Percentiles rank a stretch among this genome's conserved stretches.
Conservation (phyloP, 768 basidiomycete species). For the Crassisporium funariophilum region DNA sequence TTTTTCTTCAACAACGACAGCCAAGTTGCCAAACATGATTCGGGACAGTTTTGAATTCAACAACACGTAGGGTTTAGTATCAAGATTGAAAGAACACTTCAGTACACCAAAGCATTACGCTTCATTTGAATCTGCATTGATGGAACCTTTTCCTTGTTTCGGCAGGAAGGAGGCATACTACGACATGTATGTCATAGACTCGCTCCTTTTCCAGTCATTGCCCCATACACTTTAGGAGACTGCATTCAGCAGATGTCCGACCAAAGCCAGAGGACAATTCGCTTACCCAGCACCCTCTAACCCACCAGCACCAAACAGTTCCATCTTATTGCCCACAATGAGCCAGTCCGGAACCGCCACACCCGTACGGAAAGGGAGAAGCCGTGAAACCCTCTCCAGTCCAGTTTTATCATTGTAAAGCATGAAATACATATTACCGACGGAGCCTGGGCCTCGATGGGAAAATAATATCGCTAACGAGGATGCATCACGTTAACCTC, state of each 20-base stretch:
- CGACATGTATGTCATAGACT: no score
- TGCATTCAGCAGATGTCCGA: background rate
- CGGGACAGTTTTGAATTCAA: no score
- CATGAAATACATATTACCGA: slow-evolving; percentile 51
- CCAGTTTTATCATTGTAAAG: slow-evolving; percentile 56
- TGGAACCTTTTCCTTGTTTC: no score
- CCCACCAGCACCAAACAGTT: slow-evolving; percentile 69
- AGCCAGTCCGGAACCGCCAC: slow-evolving; percentile 79
- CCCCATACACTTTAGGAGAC: slow-evolving; percentile 31
- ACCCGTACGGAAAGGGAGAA: slow-evolving; percentile 89
- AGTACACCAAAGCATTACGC: no score
- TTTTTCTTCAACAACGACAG: no score
- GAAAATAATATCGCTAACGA: slow-evolving; percentile 57
- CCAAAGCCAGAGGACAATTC: background rate
- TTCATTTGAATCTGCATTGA: no score
- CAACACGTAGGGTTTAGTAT: no score
- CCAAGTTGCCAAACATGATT: no score
- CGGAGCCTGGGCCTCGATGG: slow-evolving; percentile 65
- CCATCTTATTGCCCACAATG: slow-evolving; percentile 54
- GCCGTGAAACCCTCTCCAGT: slow-evolving; percentile 65
- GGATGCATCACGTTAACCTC: background rate
- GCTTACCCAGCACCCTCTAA: slow-evolving; percentile 76
- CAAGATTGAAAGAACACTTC: no score
- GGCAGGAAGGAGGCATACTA: no score
- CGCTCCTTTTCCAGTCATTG: slow-evolving; percentile 46